Base-by-base conservation (phyloP, 2,329 filamentous ascomycete genomes). In the Fusarium palustre region DNA sequence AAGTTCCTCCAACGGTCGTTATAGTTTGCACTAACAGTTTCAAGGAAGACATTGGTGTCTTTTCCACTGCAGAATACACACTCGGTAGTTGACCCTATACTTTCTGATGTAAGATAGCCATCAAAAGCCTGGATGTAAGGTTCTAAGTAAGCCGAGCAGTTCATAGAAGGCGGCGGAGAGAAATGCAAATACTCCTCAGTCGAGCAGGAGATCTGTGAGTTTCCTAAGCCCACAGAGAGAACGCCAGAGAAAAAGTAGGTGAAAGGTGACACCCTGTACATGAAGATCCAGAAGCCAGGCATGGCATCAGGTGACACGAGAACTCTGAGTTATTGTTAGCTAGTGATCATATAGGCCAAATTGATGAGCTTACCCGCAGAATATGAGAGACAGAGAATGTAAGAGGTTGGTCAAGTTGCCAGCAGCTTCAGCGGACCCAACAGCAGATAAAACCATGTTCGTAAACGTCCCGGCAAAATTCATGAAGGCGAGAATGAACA, bases 181-280 rank as follows among this genome's bases (percentile, higher is more conserved):
- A 97, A 90, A n/a, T 80, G 76, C 24, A 92, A 82, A 64, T 87
- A 85, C 77, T 97, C 94, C 75, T 91, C 92, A 8, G 77, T 68
- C 1, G 91, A 87, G 78, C 94, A 97, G 0, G 77, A 70, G 33
- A 95, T 88, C 0, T 80, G 49, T 0, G 87, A 88, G 72, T 91
- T 90, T 41, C 91, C 91, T 7, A 97, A 81, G 5, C 88, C 92
- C 1, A 87, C 87, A 0, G 90, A 86, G 0, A 95, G 78, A 81
- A 97, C 89, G 24, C 90, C 92, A 12, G 86, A 86, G 28, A 95
- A 88, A 18, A 96, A 82, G 77, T 97, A 97, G 0, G 91, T 94
- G 72, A 97, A 92, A 0, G 94, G 93, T 0, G 90, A 93, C 49
- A 94, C 81, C 47, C 91, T 88, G 79, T 95, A 95, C 74, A 75